Evolutionary conservation across 2,329 filamentous ascomycete species (phyloP).

Genomic region (Niveomyces coronatus): DNA sequence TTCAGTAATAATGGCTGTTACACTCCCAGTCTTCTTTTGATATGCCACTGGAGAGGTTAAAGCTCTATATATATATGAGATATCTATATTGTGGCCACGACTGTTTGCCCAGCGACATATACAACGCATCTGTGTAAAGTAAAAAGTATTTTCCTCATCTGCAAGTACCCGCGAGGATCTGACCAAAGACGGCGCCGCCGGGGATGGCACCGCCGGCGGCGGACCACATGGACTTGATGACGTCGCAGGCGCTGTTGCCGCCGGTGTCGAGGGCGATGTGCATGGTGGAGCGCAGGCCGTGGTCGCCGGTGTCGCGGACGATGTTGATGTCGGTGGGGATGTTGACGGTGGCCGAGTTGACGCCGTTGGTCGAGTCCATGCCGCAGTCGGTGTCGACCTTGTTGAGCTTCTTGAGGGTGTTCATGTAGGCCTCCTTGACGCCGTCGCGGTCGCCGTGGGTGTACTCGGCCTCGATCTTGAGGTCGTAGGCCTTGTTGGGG

Average conservation of each 20-base stretch:
- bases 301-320: conserved; percentile 8
- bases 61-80: too few relatives aligned
- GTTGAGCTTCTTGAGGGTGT: conserved; percentile 8
- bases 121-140: too few relatives aligned
- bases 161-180: conserved; percentile 8
- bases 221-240: conserved; percentile 5
- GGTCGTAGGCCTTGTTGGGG: conserved; percentile 5
- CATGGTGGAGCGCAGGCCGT: conserved; percentile 9
- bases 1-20: too few relatives aligned
- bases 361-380: conserved; percentile 1
- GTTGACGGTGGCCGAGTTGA: conserved; percentile 6
- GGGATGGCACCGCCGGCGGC: conserved; percentile 2
- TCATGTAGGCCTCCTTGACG: conserved; percentile 8
- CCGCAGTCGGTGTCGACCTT: conserved; percentile 8
- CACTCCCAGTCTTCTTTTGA: too few relatives aligned
- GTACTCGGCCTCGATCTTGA: conserved; percentile 9
- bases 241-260: conserved; percentile 7
- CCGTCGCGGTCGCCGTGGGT: conserved; percentile 9
- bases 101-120: too few relatives aligned
- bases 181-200: conserved; percentile 7
- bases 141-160: neutral
- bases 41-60: too few relatives aligned
- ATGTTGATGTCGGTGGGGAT: conserved; percentile 10
- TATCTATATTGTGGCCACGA: too few relatives aligned
- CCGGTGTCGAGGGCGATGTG: conserved; percentile 8